phyloP scores from a whole-genome alignment of 352 stramenopile genomes.

The Phytopythium kandeliae region DNA sequence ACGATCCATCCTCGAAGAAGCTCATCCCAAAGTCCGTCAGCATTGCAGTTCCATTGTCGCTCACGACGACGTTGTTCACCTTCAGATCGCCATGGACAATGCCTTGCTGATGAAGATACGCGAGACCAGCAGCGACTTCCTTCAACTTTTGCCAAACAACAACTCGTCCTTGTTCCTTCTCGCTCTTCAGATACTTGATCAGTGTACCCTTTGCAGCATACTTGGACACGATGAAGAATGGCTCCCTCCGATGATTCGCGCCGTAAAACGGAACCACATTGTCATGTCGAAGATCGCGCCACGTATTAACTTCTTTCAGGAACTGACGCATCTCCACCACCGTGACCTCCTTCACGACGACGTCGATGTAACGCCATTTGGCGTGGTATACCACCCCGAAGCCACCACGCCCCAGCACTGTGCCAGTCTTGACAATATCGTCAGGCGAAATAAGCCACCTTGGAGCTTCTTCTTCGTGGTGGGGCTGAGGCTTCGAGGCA shows the following conservation, averaged over 20 bases:
- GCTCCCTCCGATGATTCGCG: conserved; percentile 1
- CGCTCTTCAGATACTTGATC: not conserved
- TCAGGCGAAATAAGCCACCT: conserved; percentile 1
- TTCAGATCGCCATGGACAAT: conserved; percentile 8
- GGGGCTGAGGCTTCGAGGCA: not conserved
- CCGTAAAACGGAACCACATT: conserved; percentile 9
- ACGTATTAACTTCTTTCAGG: conserved; percentile 8
- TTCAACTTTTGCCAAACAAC: conserved; percentile 10
- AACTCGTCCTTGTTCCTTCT: not conserved
- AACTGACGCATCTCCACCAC: conserved; percentile 5
- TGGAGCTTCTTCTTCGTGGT: conserved; percentile 5
- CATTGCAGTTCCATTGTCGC: not conserved
- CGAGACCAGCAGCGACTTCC: conserved; percentile 7
- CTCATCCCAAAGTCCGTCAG: conserved; percentile 5
- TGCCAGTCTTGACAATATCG: too few relatives aligned
- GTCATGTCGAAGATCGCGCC: conserved; percentile 10
- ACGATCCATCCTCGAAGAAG: conserved; percentile 1
- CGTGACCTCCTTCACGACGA: conserved; percentile 9
- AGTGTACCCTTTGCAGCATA: conserved; percentile 3
- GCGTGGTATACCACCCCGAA: not conserved
- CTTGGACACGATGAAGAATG: conserved; percentile 6
- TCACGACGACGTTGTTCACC: conserved; percentile 8
- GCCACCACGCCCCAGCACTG: too few relatives aligned
- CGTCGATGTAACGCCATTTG: conserved; percentile 9
- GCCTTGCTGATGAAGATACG: conserved; percentile 8